Percentiles rank a stretch among this genome's conserved stretches.
These are phyloP conservation scores for Aaosphaeria pasadenensis DNA, from an alignment of 2,329 filamentous ascomycete genomes.

Conservation along the genomic window DNA sequence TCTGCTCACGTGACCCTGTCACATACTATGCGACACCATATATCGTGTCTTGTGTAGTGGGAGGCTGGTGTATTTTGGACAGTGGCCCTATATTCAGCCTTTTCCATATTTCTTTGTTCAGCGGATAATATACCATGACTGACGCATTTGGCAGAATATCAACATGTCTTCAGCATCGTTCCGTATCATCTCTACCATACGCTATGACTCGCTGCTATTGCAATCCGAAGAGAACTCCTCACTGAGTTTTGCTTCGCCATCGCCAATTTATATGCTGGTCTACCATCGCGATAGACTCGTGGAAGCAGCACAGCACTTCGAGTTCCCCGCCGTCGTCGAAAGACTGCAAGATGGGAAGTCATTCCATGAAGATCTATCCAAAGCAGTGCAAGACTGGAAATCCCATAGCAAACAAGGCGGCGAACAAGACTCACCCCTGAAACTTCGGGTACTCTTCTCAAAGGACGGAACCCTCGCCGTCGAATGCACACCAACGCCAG, in stretches of 20 bases:
- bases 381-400: slow-evolving; percentile 26
- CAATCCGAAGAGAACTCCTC: slow-evolving; percentile 37
- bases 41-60: no score
- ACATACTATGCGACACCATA: no score
- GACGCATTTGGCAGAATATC: no score
- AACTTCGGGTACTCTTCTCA: slow-evolving; percentile 57
- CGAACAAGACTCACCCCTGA: slow-evolving; percentile 30
- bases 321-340: slow-evolving; percentile 41
- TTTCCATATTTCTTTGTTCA: no score
- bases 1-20: no score
- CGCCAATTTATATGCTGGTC: slow-evolving; percentile 74
- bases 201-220: slow-evolving; percentile 37
- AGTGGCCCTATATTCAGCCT: no score
- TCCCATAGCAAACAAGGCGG: slow-evolving; percentile 7
- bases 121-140: no score
- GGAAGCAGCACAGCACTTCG: slow-evolving; percentile 51
- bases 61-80: no score
- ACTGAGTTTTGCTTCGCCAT: slow-evolving; percentile 51
- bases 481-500: slow-evolving; percentile 37
- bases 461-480: slow-evolving; percentile 33
- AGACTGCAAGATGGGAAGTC: slow-evolving; percentile 32
- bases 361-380: slow-evolving; percentile 28
- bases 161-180: slow-evolving; percentile 11
- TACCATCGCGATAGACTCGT: slow-evolving; percentile 77
- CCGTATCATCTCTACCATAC: slow-evolving; percentile 38